Evolutionary conservation across 345 rosid genomes (phyloP).

Genomic region (Aethionema arabicum): DNA sequence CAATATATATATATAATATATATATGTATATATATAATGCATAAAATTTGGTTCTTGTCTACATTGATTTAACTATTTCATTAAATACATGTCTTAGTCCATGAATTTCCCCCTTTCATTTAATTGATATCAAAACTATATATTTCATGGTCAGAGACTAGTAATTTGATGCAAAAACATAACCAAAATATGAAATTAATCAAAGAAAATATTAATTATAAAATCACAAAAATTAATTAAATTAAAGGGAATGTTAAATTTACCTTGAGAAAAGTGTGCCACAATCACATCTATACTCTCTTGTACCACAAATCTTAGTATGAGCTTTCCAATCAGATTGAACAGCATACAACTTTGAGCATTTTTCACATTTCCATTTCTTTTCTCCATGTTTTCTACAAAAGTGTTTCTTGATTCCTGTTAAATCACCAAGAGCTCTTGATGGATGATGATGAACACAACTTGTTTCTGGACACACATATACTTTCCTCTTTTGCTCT

Average conservation of each 20-base stretch:
- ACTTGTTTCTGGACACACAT: conserved; percentile 38
- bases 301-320: conserved; percentile 41
- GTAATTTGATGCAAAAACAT: conserved; percentile 27
- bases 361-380: conserved; percentile 45
- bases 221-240: background rate
- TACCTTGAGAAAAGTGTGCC: conserved; percentile 46
- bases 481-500: conserved; percentile 40
- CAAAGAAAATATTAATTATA: conserved; percentile 18
- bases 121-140: conserved; percentile 33
- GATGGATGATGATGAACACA: conserved; percentile 47
- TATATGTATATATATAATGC: too few species aligned
- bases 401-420: conserved; percentile 45
- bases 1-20: conserved; percentile 6
- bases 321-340: conserved; percentile 48
- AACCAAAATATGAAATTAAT: conserved; percentile 25
- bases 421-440: conserved; percentile 45
- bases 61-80: background rate
- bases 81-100: conserved; percentile 29
- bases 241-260: background rate
- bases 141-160: conserved; percentile 39
- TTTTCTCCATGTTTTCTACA: conserved; percentile 44
- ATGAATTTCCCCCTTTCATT: conserved; percentile 43
- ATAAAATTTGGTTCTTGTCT: background rate
- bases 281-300: conserved; percentile 45
- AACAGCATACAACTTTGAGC: conserved; percentile 44